Evolutionary conservation across 2,329 filamentous ascomycete species (phyloP).

Genomic region (Thyridium curvatum): DNA sequence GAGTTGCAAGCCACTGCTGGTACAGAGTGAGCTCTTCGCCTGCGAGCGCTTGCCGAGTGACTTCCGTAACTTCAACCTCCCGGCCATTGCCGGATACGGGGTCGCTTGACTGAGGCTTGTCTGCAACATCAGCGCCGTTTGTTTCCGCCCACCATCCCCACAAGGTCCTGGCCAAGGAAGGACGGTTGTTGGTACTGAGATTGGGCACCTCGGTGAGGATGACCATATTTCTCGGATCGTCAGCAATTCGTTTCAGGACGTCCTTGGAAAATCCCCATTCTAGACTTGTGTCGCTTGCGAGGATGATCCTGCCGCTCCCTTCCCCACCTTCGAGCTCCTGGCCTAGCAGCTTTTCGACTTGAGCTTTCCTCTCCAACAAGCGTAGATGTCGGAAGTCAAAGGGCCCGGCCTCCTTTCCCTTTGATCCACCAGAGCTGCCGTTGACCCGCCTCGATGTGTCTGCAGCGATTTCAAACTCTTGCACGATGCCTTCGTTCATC

Average conservation of each 20-base stretch:
- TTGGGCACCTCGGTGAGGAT: slow-evolving; percentile 74
- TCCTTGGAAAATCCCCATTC: slow-evolving; percentile 95
- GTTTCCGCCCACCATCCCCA: slow-evolving; percentile 76
- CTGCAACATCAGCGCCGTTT: slow-evolving; percentile 53
- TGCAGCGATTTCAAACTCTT: slow-evolving; percentile 76
- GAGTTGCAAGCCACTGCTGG: slow-evolving; percentile 86
- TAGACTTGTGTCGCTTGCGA: slow-evolving; percentile 83
- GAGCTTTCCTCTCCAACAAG: slow-evolving; percentile 73
- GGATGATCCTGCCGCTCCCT: slow-evolving; percentile 63
- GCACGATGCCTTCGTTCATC: slow-evolving; percentile 95
- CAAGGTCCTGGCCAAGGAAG: slow-evolving; percentile 65
- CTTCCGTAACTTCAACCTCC: slow-evolving; percentile 54
- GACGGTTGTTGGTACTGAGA: slow-evolving; percentile 32
- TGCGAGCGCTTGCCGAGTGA: slow-evolving; percentile 59
- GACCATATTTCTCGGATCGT: slow-evolving; percentile 74
- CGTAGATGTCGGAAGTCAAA: slow-evolving; percentile 88
- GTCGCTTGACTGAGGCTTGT: slow-evolving; percentile 49
- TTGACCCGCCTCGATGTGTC: slow-evolving; percentile 39
- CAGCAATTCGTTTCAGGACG: slow-evolving; percentile 66
- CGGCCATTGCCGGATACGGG: slow-evolving; percentile 60
- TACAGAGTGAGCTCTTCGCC: slow-evolving; percentile 75
- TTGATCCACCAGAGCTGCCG: slow-evolving; percentile 37
- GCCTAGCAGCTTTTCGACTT: slow-evolving; percentile 64
- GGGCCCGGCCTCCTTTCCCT: slow-evolving; percentile 56
- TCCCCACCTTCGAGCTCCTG: slow-evolving; percentile 33